Conservation (phyloP, 352 stramenopile genomes). For the Blastocystis sp. region DNA sequence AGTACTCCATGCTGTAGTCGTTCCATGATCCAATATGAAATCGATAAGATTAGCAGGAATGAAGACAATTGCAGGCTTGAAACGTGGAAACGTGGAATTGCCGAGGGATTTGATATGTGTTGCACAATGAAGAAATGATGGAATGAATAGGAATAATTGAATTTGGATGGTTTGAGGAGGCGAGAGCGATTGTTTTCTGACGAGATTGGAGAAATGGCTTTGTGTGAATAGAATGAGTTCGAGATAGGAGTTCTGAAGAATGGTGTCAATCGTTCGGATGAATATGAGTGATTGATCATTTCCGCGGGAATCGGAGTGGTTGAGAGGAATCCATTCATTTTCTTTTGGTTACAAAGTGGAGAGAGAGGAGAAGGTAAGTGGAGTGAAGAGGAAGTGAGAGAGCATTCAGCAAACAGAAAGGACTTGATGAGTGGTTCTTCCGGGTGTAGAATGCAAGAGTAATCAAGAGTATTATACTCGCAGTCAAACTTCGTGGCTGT, state of each 20-base stretch:
- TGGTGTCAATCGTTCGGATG: too few relatives aligned
- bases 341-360: not conserved
- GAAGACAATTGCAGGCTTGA: not conserved
- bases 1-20: slow-evolving; percentile 4
- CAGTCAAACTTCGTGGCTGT: not conserved
- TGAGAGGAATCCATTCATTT: not conserved
- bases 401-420: not conserved
- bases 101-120: slow-evolving; percentile 9
- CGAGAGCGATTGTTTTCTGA: not conserved
- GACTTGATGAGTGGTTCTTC: not conserved
- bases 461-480: slow-evolving; percentile 38
- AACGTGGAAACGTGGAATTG: slow-evolving; percentile 24
- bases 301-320: not conserved
- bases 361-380: not conserved
- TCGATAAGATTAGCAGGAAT: not conserved
- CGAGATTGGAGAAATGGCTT: not conserved
- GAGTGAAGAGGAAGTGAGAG: not conserved
- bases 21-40: not conserved
- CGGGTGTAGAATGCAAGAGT: not conserved
- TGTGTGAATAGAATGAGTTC: not conserved
- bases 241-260: not conserved
- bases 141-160: too few relatives aligned
- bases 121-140: too few relatives aligned
- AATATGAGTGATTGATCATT: too few relatives aligned
- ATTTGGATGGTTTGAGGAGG: not conserved